Evolutionary conservation across 331 rosid species (phyloP).

Genomic region (Acacia concinna): DNA sequence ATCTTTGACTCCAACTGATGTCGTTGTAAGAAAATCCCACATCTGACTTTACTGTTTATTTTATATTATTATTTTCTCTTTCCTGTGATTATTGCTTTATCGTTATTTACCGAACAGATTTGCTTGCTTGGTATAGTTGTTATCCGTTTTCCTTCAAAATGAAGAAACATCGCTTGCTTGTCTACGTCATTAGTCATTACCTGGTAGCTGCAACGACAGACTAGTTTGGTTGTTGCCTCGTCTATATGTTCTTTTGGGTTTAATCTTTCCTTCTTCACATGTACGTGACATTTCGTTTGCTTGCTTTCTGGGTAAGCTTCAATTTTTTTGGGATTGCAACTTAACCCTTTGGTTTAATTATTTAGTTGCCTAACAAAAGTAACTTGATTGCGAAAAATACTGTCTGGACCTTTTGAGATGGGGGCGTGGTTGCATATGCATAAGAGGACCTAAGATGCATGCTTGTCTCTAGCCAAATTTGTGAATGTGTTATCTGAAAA

Average conservation of each 20-base stretch:
- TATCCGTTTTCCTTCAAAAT: constrained; percentile 39
- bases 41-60: not conserved
- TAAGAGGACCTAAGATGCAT: not conserved
- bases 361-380: not conserved
- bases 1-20: constrained; percentile 42
- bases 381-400: not conserved
- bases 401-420: not conserved
- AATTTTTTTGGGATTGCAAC: not conserved
- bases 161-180: constrained; percentile 47
- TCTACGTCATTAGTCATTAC: constrained; percentile 41
- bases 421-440: not conserved
- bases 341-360: constrained; percentile 12
- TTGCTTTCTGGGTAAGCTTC: not conserved
- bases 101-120: constrained; percentile 47
- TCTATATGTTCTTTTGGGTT: not conserved
- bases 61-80: constrained; percentile 8
- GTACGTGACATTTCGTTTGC: not conserved
- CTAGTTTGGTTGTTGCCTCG: constrained; percentile 16
- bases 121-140: constrained; percentile 38
- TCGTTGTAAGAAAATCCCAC: constrained; percentile 51
- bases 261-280: not conserved
- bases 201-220: constrained; percentile 45
- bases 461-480: not conserved
- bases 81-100: constrained; percentile 16
- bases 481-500: not conserved